Base-by-base conservation (phyloP, 306 rosid genomes). In the Trichosanthes cucumerina region DNA sequence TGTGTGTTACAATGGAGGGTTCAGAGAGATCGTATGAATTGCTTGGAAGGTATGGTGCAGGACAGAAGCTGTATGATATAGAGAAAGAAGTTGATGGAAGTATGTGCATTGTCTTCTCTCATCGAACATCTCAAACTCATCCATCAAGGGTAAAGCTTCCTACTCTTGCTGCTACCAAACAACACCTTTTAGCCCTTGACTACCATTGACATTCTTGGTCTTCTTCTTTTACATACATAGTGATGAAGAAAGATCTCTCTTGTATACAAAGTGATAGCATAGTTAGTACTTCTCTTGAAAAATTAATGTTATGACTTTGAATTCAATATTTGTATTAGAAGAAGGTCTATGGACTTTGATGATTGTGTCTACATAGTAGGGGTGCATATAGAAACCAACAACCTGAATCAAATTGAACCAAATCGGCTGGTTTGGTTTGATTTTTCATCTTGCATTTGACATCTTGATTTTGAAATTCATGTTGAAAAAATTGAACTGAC, bases 21-120 rank as follows among this genome's bases (percentile, higher is more conserved):
- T 88, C 97, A 44, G 97, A 95, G 79, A 91, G 95, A 79, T 95
- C 96, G 0, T 95, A 95, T 87, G 90, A 89, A 77, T 94, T 94
- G 78, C 91, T 90, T 2, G 98, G 98, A 28, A 84, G 89, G 70
- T 94, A 94, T 84, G 97, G 88, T 33, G 94, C 92, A 36, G 98
- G 98, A 49, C 86, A 91, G 24, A 88, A 86, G 21, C 76, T 94
- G 14, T 92, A 94, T 84, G 90, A 86, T 57, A 78, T 83, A 13
- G 83, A 79, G 76, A 76, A 6, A 3, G 84, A 81, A 38, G 43
- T 59, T 19, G 80, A 81, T 57, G 83, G 28, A 69, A 41, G 39
- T 5, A 60, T 71, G 10, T 87, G 88, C 83, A 91, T 95, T 73
- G 87, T 91, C 79, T 95, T 92, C 74, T 79, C 54, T 50, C 87